Base-by-base conservation (phyloP, 2,329 filamentous ascomycete species). In the Rhinocladiella mackenziei region DNA sequence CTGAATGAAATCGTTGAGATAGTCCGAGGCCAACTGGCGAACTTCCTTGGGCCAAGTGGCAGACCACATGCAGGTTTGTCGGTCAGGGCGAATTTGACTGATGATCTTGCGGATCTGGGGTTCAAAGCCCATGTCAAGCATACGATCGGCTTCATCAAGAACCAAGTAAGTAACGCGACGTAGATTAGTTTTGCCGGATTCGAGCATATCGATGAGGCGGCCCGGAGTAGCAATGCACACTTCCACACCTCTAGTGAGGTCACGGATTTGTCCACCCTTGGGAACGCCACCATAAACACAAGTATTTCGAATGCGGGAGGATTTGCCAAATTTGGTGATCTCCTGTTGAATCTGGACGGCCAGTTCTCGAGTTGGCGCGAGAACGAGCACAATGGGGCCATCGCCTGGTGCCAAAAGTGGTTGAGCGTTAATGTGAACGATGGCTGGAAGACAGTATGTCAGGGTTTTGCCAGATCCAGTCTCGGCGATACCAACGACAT, bases 81-180 rank as follows among this genome's bases (percentile, higher is more conserved):
- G 84, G 67, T 98, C 92, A 41, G 92, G 92, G 59, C 92, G 88
- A 69, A 97, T 97, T 73, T 98, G 92, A 54, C 85, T 79, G 58
- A 98, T 89, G 57, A 98, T 97, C 76, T 97, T 97, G 75, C 92
- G 88, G 62, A 98, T 97, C 69, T 97, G 92, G 57, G 92, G 92
- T 74, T 98, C 92, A 72, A 98, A 97, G 81, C 92, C 92, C 92
- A 98, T 98, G 74, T 98, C 92, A 66, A 98, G 78, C 92, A 98
- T 98, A 64, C 92, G 91, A 73, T 98, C 92, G 66, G 92, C 92
- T 75, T 98, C 92, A 62, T 98, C 92, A 54, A 98, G 89, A 57
- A 97, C 92, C 45, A 98, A 77, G 73, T 98, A 98, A 44, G 92
- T 98, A 52, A 97, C 89, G 67, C 92, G 89, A 57, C 91, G 91